Percentiles rank a stretch among this genome's conserved stretches.
Conservation (phyloP, 768 basidiomycete genomes). For the Bullera alba region DNA sequence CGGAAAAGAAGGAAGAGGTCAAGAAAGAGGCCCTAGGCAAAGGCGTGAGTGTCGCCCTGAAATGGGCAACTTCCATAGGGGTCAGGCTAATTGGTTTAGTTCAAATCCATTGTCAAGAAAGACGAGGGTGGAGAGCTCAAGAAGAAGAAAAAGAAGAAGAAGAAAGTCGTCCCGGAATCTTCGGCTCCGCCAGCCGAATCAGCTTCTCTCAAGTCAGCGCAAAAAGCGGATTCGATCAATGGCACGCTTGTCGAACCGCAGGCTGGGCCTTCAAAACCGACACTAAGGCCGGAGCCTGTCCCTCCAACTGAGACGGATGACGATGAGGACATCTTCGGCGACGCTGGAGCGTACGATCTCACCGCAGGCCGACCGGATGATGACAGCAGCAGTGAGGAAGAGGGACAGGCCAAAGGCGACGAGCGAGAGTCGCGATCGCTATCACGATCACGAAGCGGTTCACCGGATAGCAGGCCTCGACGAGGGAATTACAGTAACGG, state of each 20-base stretch:
- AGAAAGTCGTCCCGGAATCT: conserved; percentile 26
- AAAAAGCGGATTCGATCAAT: no score
- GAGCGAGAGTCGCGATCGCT: conserved; percentile 1
- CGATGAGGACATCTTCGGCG: conserved; percentile 76
- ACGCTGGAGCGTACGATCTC: conserved; percentile 73
- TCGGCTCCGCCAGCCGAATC: conserved; percentile 1
- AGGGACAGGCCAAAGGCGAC: conserved; percentile 48
- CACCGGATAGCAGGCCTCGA: conserved; percentile 2
- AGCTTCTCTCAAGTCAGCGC: no score
- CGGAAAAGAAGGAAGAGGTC: conserved; percentile 51
- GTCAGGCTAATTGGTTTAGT: no score
- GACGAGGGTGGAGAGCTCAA: conserved; percentile 18
- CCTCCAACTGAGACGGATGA: conserved; percentile 49
- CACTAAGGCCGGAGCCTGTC: neutral
- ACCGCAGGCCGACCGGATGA: conserved; percentile 56
- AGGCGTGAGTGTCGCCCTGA: conserved; percentile 20
- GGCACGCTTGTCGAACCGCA: conserved; percentile 1
- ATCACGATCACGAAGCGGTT: conserved; percentile 12
- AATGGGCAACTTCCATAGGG: neutral
- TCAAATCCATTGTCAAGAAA: conserved; percentile 40
- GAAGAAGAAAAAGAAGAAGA: conserved; percentile 39
- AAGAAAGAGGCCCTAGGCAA: conserved; percentile 32
- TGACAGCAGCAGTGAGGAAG: conserved; percentile 49
- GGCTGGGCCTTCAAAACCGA: neutral
- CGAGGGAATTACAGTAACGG: no score